Conservation (phyloP, 1,284 basidiomycete species). For the Tremellales sp. region DNA sequence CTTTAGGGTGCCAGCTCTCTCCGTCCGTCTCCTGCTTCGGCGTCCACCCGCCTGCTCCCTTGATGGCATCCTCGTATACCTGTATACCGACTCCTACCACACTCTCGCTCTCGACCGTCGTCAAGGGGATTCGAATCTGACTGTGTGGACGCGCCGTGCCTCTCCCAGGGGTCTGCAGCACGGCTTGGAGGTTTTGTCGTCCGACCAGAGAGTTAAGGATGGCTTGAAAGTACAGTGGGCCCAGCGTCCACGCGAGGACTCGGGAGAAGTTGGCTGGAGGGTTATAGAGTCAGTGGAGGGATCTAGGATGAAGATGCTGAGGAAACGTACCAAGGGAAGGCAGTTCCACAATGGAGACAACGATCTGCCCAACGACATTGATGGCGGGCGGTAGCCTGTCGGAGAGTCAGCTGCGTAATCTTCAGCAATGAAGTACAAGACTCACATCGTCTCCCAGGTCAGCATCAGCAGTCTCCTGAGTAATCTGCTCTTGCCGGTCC, state of each 20-base stretch:
- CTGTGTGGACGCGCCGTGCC: too few species aligned
- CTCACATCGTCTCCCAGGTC: conserved; percentile 16
- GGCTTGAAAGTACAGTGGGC: conserved; percentile 15
- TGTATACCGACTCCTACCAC: too few species aligned
- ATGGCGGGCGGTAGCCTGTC: conserved; percentile 10
- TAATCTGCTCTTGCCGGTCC: conserved; percentile 6
- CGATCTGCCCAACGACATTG: conserved; percentile 1
- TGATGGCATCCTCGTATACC: too few species aligned
- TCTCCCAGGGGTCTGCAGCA: too few species aligned
- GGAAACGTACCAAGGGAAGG: conserved; percentile 7
- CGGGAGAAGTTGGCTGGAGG: conserved; percentile 13
- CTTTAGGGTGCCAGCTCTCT: too few species aligned
- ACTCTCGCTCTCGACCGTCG: too few species aligned
- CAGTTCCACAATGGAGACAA: too few species aligned
- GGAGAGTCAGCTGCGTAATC: not conserved
- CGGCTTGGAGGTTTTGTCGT: conserved; percentile 11
- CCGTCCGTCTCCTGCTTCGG: too few species aligned
- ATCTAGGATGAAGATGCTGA: not conserved
- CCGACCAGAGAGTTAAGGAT: conserved; percentile 12
- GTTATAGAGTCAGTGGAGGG: conserved; percentile 1
- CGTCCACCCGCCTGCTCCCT: too few species aligned
- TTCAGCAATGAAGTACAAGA: conserved; percentile 4
- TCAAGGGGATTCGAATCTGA: too few species aligned
- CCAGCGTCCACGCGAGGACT: conserved; percentile 10
- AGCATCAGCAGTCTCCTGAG: conserved; percentile 11